These are phyloP conservation scores for Malbranchea zuffiana DNA, from an alignment of 2,329 filamentous ascomycete species.

Conservation along the genomic window DNA sequence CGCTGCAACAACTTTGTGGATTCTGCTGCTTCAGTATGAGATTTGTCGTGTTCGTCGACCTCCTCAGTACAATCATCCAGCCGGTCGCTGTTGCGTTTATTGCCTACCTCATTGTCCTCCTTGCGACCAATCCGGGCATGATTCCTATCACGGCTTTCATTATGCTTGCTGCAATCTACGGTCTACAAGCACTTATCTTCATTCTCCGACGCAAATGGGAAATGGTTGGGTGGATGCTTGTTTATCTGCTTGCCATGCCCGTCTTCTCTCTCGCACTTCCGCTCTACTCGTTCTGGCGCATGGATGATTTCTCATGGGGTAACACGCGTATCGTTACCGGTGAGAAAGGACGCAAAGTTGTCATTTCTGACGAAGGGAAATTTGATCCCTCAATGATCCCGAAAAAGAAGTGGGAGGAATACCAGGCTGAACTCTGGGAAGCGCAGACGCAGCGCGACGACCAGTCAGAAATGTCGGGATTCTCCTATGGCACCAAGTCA, in stretches of 20 bases:
- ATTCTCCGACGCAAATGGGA: constrained; percentile 96
- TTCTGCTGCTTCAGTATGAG: constrained; percentile 99
- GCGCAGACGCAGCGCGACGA: constrained; percentile 76
- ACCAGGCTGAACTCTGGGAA: constrained; percentile 96
- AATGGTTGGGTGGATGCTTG: constrained; percentile 98
- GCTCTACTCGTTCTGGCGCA: constrained; percentile 95
- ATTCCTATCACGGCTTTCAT: constrained; percentile 82
- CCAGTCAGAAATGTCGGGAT: constrained; percentile 80
- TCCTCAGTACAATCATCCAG: constrained; percentile 83
- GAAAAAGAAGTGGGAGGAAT: constrained; percentile 98
- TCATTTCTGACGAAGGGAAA: constrained; percentile 94
- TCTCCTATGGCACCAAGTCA: constrained; percentile 85
- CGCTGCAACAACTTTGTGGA: constrained; percentile 85
- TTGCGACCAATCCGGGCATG: constrained; percentile 50
- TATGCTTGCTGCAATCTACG: constrained; percentile 88
- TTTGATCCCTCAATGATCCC: constrained; percentile 89
- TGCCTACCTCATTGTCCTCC: constrained; percentile 70
- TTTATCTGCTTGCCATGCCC: constrained; percentile 84
- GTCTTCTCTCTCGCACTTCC: constrained; percentile 86
- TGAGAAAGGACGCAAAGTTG: constrained; percentile 81
- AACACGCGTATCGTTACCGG: constrained; percentile 96
- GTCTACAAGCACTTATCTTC: constrained; percentile 93
- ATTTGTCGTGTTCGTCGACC: constrained; percentile 89
- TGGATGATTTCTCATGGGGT: constrained; percentile 99
- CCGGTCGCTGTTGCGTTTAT: constrained; percentile 87